Conservation (phyloP, 495 filamentous ascomycete species). For the Collariella sp. region DNA sequence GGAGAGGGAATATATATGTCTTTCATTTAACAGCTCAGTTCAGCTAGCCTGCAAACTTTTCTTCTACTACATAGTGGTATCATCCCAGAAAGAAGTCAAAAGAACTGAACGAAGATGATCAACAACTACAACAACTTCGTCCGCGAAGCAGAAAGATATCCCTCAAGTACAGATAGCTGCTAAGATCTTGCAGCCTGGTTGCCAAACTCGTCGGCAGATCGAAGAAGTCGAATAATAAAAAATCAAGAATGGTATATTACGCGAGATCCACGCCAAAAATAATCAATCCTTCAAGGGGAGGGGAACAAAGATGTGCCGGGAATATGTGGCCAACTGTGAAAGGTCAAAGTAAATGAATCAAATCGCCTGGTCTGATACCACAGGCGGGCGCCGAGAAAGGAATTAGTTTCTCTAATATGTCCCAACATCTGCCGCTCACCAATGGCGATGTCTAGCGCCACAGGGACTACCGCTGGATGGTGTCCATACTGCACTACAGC, state of each 20-base stretch:
- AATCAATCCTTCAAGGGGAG: background rate
- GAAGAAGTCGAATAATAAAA: background rate
- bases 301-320: background rate
- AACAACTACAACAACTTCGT: too few relatives aligned
- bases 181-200: background rate
- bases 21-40: background rate
- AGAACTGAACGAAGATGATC: too few relatives aligned
- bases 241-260: slow-evolving; percentile 17
- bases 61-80: slow-evolving; percentile 19
- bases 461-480: background rate
- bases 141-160: too few relatives aligned
- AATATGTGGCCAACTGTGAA: background rate
- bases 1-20: background rate
- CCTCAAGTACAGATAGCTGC: background rate
- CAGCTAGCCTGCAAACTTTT: slow-evolving; percentile 11
- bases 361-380: background rate
- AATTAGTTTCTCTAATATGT: background rate
- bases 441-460: background rate
- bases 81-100: slow-evolving; percentile 12
- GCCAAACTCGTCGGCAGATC: background rate
- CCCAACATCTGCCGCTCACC: background rate
- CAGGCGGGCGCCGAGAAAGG: background rate
- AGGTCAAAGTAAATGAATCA: background rate
- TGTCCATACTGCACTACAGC: slow-evolving; percentile 7
- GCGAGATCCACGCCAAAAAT: background rate